These are phyloP conservation scores for Melaleuca quinquenervia DNA, from an alignment of 345 rosid genomes.

Conservation along the genomic window DNA sequence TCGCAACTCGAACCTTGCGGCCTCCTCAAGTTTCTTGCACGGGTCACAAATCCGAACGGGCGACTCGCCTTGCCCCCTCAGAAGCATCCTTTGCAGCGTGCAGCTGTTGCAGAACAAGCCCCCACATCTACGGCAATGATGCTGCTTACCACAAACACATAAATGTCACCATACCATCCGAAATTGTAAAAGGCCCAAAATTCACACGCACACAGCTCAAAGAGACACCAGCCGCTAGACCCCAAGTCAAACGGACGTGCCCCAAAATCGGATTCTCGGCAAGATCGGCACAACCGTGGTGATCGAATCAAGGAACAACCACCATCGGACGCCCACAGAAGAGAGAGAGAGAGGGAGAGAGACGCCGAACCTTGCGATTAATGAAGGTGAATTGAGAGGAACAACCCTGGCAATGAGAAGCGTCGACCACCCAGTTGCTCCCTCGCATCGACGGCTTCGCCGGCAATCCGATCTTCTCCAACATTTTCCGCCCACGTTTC, in stretches of 20 bases:
- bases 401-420: constrained; percentile 95
- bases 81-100: constrained; percentile 62
- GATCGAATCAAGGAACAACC: neutral
- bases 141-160: constrained; percentile 32
- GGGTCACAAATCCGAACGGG: constrained; percentile 93
- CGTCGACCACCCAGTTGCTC: constrained; percentile 72
- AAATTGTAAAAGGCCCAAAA: neutral
- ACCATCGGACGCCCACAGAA: neutral
- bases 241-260: neutral
- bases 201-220: neutral
- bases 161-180: neutral
- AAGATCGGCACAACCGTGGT: neutral
- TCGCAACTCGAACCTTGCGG: constrained; percentile 81
- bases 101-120: constrained; percentile 77
- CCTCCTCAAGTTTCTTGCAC: constrained; percentile 84
- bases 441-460: constrained; percentile 80
- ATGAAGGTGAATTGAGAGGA: constrained; percentile 87
- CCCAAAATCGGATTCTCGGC: neutral
- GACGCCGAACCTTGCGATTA: constrained; percentile 75
- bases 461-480: constrained; percentile 94
- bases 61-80: constrained; percentile 89
- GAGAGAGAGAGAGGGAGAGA: neutral
- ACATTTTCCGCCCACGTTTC: constrained; percentile 18
- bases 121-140: constrained; percentile 96
- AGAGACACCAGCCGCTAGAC: neutral